A percentile compares a stretch with the other conserved stretches of the same genome.
Evolutionary conservation across 345 rosid species (phyloP).

Genomic region (Lagerstroemia speciosa): DNA sequence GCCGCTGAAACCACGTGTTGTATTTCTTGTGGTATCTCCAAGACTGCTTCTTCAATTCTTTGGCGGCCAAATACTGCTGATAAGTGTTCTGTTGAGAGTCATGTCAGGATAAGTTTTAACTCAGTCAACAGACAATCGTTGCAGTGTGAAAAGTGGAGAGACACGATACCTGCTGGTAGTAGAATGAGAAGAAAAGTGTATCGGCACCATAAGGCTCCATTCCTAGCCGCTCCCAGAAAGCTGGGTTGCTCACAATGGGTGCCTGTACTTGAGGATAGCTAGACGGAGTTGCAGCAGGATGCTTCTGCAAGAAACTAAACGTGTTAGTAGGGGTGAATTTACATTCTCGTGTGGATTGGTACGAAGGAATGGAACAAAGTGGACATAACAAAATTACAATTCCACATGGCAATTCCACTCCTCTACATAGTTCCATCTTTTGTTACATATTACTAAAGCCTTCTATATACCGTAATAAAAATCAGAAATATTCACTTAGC

Average conservation of each 20-base stretch:
- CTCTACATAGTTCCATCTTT: background rate
- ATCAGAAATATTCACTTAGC: background rate
- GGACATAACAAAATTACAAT: background rate
- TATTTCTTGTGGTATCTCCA: slow-evolving; percentile 99
- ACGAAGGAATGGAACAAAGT: background rate
- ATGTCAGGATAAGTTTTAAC: background rate
- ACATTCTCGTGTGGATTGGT: background rate
- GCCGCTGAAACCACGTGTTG: slow-evolving; percentile 97
- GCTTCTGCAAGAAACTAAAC: slow-evolving; percentile 47
- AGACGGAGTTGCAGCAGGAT: slow-evolving; percentile 64
- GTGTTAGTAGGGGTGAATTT: background rate
- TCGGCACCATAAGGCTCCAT: slow-evolving; percentile 56
- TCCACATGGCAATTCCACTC: background rate
- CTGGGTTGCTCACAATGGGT: slow-evolving; percentile 70
- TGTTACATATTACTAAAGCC: background rate
- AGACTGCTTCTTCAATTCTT: slow-evolving; percentile 90
- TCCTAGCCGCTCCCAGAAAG: slow-evolving; percentile 74
- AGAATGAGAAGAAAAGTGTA: slow-evolving; percentile 88
- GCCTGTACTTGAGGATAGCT: slow-evolving; percentile 94
- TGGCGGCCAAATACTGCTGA: slow-evolving; percentile 92
- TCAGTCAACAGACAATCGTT: background rate
- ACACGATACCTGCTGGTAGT: slow-evolving; percentile 77
- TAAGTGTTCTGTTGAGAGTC: slow-evolving; percentile 59
- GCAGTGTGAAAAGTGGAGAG: slow-evolving; percentile 2
- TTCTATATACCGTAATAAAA: background rate